Evolutionary conservation across 1,139 yeast species (phyloP), one percentile per base, ranked within the genome.

Genomic region (Hyphopichia wangnamkhiaoensis): DNA sequence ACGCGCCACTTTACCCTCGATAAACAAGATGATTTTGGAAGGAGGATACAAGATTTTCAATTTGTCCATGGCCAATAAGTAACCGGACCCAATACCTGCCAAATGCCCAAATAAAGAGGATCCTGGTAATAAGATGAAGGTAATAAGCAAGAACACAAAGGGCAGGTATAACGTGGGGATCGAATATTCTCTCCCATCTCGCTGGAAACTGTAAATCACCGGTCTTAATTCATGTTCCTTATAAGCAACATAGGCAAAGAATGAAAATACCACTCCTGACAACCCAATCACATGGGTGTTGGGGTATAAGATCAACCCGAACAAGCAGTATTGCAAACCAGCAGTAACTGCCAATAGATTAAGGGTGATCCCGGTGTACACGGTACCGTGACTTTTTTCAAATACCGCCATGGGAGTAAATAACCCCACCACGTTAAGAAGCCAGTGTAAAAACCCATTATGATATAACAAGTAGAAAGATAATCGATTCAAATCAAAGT

Each of bases 401-500:
- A 83, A 90, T 38, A 76, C 70, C 23, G 86, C 67, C 55, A 90
- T 64, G 5, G 91, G 89, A 0, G 80, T 65, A 38, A 72, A 63
- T 34, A 89, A 58, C 0, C 84, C 76, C 33, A 80, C 45, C n/a
- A 79, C 48, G 56, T 88, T 88, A 52, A 86, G 61, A 3, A 78
- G 41, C 63, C 91, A 67, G 59, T 89, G 96, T 39, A 82, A 45
- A 18, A 80, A 47, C 17, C 78, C 73, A 29, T 68, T 56, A 58
- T 90, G 97, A 34, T 80, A 80, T 53, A 90, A 61, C 2, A 93
- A 86, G 57, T 87, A 91, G 48, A 89, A 76, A 8, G 95, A 81
- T 19, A 91, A 60, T 33, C 84, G 68, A 56, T 80, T 80, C 49
- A 85, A 53, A 47, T 85, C 79, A 33, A 84, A 59, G 17, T 71